A percentile compares a stretch with the other conserved stretches of the same genome.
phyloP scores from a whole-genome alignment of 2,329 filamentous ascomycete genomes.

The Xylaria sp. region DNA sequence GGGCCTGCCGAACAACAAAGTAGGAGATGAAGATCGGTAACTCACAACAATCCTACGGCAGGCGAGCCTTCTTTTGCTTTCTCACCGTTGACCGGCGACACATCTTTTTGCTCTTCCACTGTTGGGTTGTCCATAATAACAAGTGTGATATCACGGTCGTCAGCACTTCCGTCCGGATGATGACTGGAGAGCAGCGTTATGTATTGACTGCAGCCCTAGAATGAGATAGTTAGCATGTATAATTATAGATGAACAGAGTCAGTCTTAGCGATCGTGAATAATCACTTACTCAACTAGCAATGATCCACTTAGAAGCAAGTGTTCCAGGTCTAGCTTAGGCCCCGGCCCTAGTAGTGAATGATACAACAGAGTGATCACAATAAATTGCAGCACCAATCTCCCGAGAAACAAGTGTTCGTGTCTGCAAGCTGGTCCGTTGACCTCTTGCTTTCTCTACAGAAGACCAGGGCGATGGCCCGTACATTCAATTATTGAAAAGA shows the following conservation, averaged over 20 bases:
- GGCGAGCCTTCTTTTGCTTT: conserved; percentile 28
- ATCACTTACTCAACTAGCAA: conserved; percentile 10
- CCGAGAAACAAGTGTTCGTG: background rate
- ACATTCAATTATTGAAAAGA: conserved; percentile 1
- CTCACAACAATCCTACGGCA: conserved; percentile 33
- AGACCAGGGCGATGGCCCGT: background rate
- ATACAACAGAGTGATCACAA: background rate
- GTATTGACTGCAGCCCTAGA: background rate
- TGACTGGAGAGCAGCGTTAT: background rate
- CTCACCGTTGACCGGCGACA: conserved; percentile 24
- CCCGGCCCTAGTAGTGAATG: background rate
- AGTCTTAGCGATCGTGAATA: background rate
- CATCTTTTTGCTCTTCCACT: conserved; percentile 28
- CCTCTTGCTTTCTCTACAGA: background rate
- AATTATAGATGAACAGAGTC: background rate
- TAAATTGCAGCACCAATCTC: background rate
- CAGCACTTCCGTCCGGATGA: conserved; percentile 1
- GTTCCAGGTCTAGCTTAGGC: background rate
- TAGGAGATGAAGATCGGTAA: background rate
- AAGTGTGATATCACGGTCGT: background rate
- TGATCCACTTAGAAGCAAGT: background rate
- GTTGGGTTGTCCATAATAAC: conserved; percentile 29
- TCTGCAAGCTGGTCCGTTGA: background rate
- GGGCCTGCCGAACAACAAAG: background rate
- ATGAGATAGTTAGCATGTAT: conserved; percentile 4